phyloP scores from a whole-genome alignment of 2,329 filamentous ascomycete genomes.

The Magnaporthiopsis incrustans region DNA sequence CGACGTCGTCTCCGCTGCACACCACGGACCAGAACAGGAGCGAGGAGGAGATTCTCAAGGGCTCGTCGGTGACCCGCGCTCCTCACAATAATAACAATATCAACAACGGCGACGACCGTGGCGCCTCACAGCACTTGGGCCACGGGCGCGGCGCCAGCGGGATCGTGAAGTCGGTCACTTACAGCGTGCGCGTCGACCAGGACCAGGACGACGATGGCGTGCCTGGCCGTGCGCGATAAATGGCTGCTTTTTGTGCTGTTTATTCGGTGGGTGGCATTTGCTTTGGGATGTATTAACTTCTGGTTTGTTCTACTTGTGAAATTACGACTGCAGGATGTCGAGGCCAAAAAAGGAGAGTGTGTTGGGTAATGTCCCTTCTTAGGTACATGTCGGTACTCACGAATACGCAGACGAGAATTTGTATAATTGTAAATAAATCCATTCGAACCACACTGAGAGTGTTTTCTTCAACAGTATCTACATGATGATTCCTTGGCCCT shows the following conservation, averaged over 20 bases:
- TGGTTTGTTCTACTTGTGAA: neutral
- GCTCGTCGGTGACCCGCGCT: neutral
- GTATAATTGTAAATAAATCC: neutral
- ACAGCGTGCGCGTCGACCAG: slow-evolving; percentile 30
- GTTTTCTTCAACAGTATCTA: neutral
- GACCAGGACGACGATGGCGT: slow-evolving; percentile 1
- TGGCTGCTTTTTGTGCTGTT: neutral
- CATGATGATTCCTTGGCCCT: neutral
- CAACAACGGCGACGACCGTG: slow-evolving; percentile 16
- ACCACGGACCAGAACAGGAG: slow-evolving; percentile 14
- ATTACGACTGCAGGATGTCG: neutral
- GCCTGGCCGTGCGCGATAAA: neutral
- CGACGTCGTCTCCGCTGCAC: slow-evolving; percentile 8
- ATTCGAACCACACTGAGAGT: neutral
- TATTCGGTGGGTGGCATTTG: neutral
- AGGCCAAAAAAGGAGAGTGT: neutral
- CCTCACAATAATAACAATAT: neutral
- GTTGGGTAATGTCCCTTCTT: neutral
- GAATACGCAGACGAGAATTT: neutral
- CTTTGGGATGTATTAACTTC: neutral
- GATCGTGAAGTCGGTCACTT: slow-evolving; percentile 34
- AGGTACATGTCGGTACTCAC: neutral
- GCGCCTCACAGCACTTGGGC: neutral
- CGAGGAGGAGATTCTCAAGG: slow-evolving; percentile 30
- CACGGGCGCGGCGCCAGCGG: neutral